A percentile compares a stretch with the other conserved stretches of the same genome.
These are phyloP conservation scores for Epichloe aotearoae DNA, from an alignment of 2,329 filamentous ascomycete species.

Conservation along the genomic window DNA sequence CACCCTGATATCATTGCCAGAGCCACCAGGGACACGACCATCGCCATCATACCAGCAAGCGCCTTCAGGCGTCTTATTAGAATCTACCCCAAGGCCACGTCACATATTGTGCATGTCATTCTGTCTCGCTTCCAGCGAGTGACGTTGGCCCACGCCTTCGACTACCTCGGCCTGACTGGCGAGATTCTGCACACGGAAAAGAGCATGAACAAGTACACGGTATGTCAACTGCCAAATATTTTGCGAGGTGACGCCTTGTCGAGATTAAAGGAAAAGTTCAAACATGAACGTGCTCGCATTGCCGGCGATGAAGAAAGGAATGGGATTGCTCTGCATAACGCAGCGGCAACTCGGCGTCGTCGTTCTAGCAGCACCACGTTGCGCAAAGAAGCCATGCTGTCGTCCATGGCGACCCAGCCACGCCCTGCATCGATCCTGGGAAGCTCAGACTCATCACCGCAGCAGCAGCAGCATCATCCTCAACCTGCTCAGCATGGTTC, in stretches of 20 bases:
- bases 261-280: constrained; percentile 86
- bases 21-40: constrained; percentile 91
- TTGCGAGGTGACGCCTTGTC: constrained; percentile 72
- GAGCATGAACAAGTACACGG: constrained; percentile 85
- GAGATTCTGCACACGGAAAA: constrained; percentile 89
- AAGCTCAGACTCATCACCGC: constrained; percentile 20
- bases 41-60: constrained; percentile 94
- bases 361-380: constrained; percentile 62
- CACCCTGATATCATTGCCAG: constrained; percentile 97
- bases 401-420: constrained; percentile 42
- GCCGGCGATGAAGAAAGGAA: constrained; percentile 68
- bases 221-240: constrained; percentile 82
- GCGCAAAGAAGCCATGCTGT: constrained; percentile 65
- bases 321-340: constrained; percentile 90
- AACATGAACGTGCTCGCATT: constrained; percentile 67
- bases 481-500: constrained; percentile 34
- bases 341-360: constrained; percentile 48
- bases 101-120: constrained; percentile 96
- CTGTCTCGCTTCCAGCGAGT: constrained; percentile 88
- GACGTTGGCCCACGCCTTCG: constrained; percentile 86
- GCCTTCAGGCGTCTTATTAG: constrained; percentile 86
- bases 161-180: constrained; percentile 80
- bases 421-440: constrained; percentile 30
- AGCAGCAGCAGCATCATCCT: constrained; percentile 28
- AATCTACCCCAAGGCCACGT: constrained; percentile 89